Percentiles rank a stretch among this genome's conserved stretches.
These are phyloP conservation scores for Leccinellum rugosiceps DNA, from an alignment of 768 basidiomycete genomes.

Conservation along the genomic window DNA sequence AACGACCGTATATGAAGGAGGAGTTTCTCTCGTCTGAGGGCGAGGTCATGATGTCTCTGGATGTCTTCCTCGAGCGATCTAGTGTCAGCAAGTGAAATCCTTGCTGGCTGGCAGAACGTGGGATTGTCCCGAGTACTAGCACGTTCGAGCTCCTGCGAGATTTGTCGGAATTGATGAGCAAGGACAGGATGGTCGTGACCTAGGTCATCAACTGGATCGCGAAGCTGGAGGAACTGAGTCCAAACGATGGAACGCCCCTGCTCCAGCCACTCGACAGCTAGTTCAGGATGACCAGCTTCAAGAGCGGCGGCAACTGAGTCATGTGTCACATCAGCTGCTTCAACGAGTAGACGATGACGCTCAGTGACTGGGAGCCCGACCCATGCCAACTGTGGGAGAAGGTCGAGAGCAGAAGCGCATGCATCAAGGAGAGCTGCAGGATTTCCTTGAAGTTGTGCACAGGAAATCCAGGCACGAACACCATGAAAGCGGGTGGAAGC, in stretches of 20 bases:
- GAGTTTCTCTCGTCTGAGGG: background rate
- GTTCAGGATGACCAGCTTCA: background rate
- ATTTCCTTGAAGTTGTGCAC: background rate
- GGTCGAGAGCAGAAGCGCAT: background rate
- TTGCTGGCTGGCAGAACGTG: background rate
- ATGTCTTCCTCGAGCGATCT: background rate
- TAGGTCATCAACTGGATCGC: background rate
- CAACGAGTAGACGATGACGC: background rate
- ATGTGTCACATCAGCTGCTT: background rate
- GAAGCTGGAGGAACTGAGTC: background rate
- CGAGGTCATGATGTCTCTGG: background rate
- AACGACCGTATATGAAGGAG: background rate
- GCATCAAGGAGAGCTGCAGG: background rate
- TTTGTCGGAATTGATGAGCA: background rate
- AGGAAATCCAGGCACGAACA: background rate
- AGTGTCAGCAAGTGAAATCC: background rate
- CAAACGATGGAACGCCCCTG: background rate
- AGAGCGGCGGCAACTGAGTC: background rate
- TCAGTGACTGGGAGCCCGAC: background rate
- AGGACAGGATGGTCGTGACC: background rate
- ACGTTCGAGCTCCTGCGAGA: background rate
- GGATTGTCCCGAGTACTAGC: background rate
- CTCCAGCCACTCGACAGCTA: background rate
- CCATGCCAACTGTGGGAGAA: background rate
- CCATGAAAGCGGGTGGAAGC: background rate